These are phyloP conservation scores for Boletus barrowsii DNA, from an alignment of 768 basidiomycete species.

Conservation along the genomic window DNA sequence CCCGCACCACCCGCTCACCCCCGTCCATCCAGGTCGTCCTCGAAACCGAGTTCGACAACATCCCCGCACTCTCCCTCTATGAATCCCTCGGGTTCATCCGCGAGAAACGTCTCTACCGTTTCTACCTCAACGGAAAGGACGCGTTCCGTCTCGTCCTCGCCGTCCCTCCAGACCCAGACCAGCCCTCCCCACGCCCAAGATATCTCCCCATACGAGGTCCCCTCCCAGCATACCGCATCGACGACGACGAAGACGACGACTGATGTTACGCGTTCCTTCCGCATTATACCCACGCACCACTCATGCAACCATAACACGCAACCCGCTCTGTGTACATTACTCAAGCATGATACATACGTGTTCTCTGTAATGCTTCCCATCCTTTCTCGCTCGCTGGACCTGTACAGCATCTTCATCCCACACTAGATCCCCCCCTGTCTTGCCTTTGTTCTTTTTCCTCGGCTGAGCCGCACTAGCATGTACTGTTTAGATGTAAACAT, in stretches of 20 bases:
- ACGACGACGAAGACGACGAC: slow-evolving; percentile 27
- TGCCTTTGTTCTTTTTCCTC: background rate
- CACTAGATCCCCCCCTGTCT: background rate
- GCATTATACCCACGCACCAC: slow-evolving; percentile 15
- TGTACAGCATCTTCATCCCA: too few species aligned
- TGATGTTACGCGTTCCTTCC: background rate
- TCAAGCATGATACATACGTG: slow-evolving; percentile 10
- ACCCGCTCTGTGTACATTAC: slow-evolving; percentile 9
- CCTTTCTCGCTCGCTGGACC: background rate
- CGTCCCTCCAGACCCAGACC: slow-evolving; percentile 40
- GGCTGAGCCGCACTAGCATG: background rate
- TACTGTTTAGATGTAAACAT: slow-evolving; percentile 1
- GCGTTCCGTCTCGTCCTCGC: slow-evolving; percentile 81
- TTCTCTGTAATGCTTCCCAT: slow-evolving; percentile 1
- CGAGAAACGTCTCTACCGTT: slow-evolving; percentile 91
- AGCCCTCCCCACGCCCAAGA: slow-evolving; percentile 9
- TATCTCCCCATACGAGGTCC: slow-evolving; percentile 14
- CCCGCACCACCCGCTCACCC: background rate
- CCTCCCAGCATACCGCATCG: slow-evolving; percentile 21
- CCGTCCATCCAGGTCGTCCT: slow-evolving; percentile 66
- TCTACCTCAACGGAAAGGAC: slow-evolving; percentile 97
- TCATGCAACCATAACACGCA: background rate
- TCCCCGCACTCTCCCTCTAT: slow-evolving; percentile 83
- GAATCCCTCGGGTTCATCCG: slow-evolving; percentile 91
- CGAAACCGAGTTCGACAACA: slow-evolving; percentile 95